phyloP scores from a whole-genome alignment of 108 stramenopile species.

The Skeletonema marinoi region DNA sequence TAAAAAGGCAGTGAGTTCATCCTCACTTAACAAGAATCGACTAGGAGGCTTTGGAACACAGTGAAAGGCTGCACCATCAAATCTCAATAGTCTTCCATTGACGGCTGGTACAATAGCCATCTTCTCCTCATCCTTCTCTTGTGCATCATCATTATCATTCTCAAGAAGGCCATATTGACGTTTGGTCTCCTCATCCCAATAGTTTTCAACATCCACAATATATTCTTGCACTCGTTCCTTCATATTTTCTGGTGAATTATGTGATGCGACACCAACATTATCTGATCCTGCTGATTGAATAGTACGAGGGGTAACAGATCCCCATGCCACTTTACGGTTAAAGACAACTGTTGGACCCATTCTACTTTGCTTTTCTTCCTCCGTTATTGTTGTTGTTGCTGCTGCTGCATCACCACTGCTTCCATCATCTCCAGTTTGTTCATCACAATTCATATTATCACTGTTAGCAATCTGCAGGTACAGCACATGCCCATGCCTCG shows the following conservation, averaged over 20 bases:
- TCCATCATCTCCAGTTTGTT: background rate
- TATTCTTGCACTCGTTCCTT: conserved; percentile 22
- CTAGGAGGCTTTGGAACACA: conserved; percentile 63
- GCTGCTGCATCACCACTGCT: background rate
- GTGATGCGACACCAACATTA: background rate
- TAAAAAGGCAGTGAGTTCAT: conserved; percentile 26
- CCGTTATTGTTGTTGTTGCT: background rate
- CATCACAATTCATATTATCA: conserved; percentile 1
- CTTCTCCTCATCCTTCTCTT: conserved; percentile 14
- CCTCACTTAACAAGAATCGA: conserved; percentile 49
- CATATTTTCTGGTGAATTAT: background rate
- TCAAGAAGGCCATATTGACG: conserved; percentile 2
- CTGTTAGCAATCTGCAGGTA: conserved; percentile 46
- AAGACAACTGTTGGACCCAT: conserved; percentile 42
- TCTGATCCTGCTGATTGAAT: background rate
- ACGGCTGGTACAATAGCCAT: conserved; percentile 62
- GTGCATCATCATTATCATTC: background rate
- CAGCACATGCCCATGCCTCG: conserved; percentile 54
- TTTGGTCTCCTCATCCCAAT: conserved; percentile 26
- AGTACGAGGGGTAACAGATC: conserved; percentile 18
- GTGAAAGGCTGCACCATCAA: conserved; percentile 64
- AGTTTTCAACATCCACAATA: conserved; percentile 44
- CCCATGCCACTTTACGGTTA: conserved; percentile 38
- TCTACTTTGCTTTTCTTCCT: conserved; percentile 8
- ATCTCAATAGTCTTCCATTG: conserved; percentile 57